phyloP scores from a whole-genome alignment of 2,329 filamentous ascomycete species.

The Fusarium praegraminearum region DNA sequence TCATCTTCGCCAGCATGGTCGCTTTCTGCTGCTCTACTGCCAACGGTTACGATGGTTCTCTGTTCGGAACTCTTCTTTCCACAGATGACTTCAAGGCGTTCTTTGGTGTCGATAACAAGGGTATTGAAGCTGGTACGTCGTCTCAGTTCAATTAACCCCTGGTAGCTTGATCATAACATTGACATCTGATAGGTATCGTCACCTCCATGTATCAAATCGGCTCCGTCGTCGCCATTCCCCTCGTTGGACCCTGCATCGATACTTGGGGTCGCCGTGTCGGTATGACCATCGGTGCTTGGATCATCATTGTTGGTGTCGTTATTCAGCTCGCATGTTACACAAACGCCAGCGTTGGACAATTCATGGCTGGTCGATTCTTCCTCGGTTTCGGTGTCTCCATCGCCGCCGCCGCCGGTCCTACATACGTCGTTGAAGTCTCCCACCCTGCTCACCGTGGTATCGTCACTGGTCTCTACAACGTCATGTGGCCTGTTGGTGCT shows the following conservation, averaged over 20 bases:
- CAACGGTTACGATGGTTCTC: constrained; percentile 60
- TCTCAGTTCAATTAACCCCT: neutral
- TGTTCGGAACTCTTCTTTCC: constrained; percentile 61
- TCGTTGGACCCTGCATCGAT: constrained; percentile 62
- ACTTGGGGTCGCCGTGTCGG: constrained; percentile 61
- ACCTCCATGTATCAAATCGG: constrained; percentile 63
- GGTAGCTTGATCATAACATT: neutral
- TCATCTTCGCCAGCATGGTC: constrained; percentile 44
- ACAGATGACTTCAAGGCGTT: constrained; percentile 62
- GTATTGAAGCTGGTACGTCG: constrained; percentile 42
- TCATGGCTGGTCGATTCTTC: constrained; percentile 69
- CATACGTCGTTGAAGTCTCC: constrained; percentile 61
- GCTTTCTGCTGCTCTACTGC: constrained; percentile 49
- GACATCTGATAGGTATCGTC: constrained; percentile 39
- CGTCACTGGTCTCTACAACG: constrained; percentile 68
- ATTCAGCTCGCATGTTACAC: constrained; percentile 57
- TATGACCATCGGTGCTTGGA: constrained; percentile 59
- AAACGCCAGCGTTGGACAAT: constrained; percentile 51
- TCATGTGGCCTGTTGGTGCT: constrained; percentile 60
- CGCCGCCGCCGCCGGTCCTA: constrained; percentile 60
- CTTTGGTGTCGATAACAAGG: constrained; percentile 53
- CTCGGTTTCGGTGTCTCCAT: constrained; percentile 68
- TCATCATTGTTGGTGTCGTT: constrained; percentile 60
- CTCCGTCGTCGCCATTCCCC: constrained; percentile 61
- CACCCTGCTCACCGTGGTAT: constrained; percentile 61